Base-by-base conservation (phyloP, 2,329 filamentous ascomycete species). In the Myriosclerotinia duriaeana region DNA sequence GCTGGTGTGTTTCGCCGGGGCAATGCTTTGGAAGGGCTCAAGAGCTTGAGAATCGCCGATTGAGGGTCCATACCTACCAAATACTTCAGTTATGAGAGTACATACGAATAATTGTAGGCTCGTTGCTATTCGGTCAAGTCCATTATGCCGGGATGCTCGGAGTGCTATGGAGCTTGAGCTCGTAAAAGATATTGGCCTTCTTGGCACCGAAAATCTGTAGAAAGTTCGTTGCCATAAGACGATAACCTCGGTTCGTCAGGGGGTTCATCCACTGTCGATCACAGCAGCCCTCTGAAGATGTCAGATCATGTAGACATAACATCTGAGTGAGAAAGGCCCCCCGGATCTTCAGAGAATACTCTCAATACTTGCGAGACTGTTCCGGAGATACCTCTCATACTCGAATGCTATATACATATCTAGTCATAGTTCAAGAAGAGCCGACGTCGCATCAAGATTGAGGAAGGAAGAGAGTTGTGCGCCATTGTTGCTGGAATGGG, bases 91-190 rank as follows among this genome's bases (percentile, higher is more conserved):
- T 7, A 5, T 60, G 30, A 11, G 14, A 38, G 17, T 17, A 2
- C 30, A 12, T 36, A 20, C 9, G 8, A 44, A 26, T 46, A 34
- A 22, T 5, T 50, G 17, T 48, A 26, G 15, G 17, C 22, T 30
- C 38, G 38, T 34, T 46, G 15, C 22, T 46, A 22, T 36, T 14
- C 26, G 44, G 30, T 50, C 56, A 50, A 60, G 42, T 38, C 56
- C 30, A 22, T 60, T 7, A 12, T 38, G 56, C 38, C 20, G 56
- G 30, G 30, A 38, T 60, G 56, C 56, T 50, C 30, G 44, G 56
- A 38, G 56, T 59, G 55, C 56, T 36, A 48, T 46, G 56, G 26
- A 59, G 56, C 26, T 59, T 46, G 42, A 59, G 42, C 26, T 59
- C 26, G 26, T 48, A 46, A 59, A 48, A 26, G 20, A 48, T 17